These are phyloP conservation scores for Pisolithus orientalis DNA, from an alignment of 768 basidiomycete species.

Conservation along the genomic window DNA sequence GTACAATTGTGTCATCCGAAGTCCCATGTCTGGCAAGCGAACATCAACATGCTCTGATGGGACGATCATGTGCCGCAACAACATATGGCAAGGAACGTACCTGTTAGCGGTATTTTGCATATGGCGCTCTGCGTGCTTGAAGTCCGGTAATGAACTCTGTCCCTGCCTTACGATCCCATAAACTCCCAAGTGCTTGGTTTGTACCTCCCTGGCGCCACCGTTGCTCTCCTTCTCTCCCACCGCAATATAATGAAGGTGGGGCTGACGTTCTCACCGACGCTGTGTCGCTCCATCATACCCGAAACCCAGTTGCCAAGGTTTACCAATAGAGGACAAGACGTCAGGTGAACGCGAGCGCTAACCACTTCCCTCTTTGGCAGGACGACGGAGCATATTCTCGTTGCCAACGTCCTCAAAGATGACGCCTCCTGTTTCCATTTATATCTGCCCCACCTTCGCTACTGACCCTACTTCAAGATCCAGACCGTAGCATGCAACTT, in stretches of 20 bases:
- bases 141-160: slow-evolving; percentile 20
- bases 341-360: not conserved
- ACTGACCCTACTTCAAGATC: slow-evolving; percentile 24
- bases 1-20: slow-evolving; percentile 19
- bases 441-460: slow-evolving; percentile 17
- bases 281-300: not conserved
- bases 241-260: slow-evolving; percentile 3
- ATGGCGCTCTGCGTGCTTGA: slow-evolving; percentile 4
- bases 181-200: not conserved
- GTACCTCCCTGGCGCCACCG: not conserved
- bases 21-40: slow-evolving; percentile 20
- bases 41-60: slow-evolving; percentile 23
- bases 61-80: slow-evolving; percentile 15
- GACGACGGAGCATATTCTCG: not conserved
- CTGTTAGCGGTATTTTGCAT: slow-evolving; percentile 13
- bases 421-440: slow-evolving; percentile 19
- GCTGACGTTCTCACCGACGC: not conserved
- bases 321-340: not conserved
- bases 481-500: slow-evolving; percentile 10
- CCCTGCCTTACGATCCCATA: slow-evolving; percentile 1
- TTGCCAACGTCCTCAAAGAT: slow-evolving; percentile 4
- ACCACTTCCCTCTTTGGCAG: not conserved
- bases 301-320: not conserved
- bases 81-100: slow-evolving; percentile 10
- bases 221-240: not conserved